Percentiles rank a stretch among this genome's conserved stretches.
Evolutionary conservation across 2,329 filamentous ascomycete species (phyloP).

Genomic region (Cladosporium cucumerinum): DNA sequence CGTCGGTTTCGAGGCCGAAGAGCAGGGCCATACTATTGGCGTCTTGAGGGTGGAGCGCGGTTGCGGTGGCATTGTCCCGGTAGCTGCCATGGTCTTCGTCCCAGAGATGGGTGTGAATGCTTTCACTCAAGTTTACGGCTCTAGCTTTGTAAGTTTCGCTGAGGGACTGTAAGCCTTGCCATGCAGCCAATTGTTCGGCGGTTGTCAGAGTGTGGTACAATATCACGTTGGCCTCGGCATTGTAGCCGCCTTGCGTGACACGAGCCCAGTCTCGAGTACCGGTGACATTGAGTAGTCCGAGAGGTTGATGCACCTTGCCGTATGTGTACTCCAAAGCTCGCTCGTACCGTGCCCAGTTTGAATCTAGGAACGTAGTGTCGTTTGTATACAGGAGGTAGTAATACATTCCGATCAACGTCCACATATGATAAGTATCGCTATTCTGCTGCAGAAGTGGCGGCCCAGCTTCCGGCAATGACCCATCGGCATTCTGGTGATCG

Average conservation of each 20-base stretch:
- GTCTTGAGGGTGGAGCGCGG: conserved; percentile 48
- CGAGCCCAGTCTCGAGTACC: conserved; percentile 47
- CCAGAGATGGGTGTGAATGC: conserved; percentile 21
- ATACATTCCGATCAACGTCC: conserved; percentile 45
- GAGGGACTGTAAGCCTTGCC: conserved; percentile 43
- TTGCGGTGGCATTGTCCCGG: conserved; percentile 29
- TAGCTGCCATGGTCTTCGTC: conserved; percentile 33
- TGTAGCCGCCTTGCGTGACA: conserved; percentile 51
- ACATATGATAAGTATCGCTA: conserved; percentile 54
- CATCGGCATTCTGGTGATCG: conserved; percentile 41
- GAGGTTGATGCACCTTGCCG: conserved; percentile 40
- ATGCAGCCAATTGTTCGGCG: conserved; percentile 46
- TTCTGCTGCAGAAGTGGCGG: conserved; percentile 34
- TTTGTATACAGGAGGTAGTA: conserved; percentile 42
- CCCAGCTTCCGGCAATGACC: conserved; percentile 40
- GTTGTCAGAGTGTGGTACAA: conserved; percentile 52
- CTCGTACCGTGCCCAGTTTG: conserved; percentile 46
- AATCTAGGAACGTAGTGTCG: conserved; percentile 39
- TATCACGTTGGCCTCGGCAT: conserved; percentile 47
- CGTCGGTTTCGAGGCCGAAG: conserved; percentile 37
- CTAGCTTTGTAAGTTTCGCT: conserved; percentile 46
- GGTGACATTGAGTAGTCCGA: conserved; percentile 47
- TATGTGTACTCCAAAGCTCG: conserved; percentile 44
- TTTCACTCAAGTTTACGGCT: conserved; percentile 42
- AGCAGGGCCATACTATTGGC: conserved; percentile 44